Evolutionary conservation across 1,284 basidiomycete genomes (phyloP).

Genomic region (Pseudozyma sp.): DNA sequence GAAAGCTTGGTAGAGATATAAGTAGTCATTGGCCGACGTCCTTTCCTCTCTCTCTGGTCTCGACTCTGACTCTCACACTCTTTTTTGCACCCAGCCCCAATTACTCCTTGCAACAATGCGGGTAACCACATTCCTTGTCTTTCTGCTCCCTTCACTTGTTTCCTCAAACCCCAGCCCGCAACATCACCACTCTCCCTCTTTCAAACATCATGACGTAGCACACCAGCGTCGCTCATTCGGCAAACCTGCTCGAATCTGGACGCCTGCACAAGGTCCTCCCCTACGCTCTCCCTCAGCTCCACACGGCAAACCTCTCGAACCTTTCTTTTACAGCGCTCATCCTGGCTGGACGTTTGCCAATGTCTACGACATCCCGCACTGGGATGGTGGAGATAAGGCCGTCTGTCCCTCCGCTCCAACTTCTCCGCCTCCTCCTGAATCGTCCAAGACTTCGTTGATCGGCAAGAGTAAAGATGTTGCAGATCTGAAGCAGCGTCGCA

Average conservation of each 20-base stretch:
- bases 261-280: constrained; percentile 18
- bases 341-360: constrained; percentile 20
- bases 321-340: constrained; percentile 13
- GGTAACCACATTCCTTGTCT: background rate
- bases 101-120: background rate
- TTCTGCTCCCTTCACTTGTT: background rate
- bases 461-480: background rate
- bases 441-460: background rate
- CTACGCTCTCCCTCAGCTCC: constrained; percentile 9
- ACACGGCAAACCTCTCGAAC: constrained; percentile 13
- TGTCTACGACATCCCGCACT: constrained; percentile 24
- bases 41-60: background rate
- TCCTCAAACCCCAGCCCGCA: background rate
- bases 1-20: too few relatives aligned
- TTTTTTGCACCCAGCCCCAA: background rate
- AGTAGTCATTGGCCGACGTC: too few relatives aligned
- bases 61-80: background rate
- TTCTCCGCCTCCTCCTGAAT: background rate
- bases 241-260: constrained; percentile 23
- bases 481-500: background rate
- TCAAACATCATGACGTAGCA: background rate
- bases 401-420: constrained; percentile 6
- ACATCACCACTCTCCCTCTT: background rate
- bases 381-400: constrained; percentile 32
- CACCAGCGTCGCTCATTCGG: constrained; percentile 16